Base-by-base conservation (phyloP, 305 asterid genomes). In the Solanum hybrid region DNA sequence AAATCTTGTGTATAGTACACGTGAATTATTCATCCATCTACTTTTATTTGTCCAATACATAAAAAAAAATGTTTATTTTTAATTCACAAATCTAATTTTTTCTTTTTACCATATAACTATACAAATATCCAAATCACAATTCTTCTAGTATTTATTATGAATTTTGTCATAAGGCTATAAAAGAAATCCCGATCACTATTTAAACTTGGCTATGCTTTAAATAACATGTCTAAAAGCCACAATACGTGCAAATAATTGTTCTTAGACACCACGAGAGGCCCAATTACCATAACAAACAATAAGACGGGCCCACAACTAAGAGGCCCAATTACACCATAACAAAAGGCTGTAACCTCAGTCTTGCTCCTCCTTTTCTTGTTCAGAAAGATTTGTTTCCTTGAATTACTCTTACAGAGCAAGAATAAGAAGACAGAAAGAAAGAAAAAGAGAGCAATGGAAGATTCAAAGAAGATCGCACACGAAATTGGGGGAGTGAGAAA, bases 401-500 rank as follows among this genome's bases (percentile, higher is more conserved):
- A 45, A 45, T 9, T 51, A 51, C 31, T 84, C 38, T 19, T 11
- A 31, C 75, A 84, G 75, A 51, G 87, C 87, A 42, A 79, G 66
- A 79, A 72, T 84, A 37, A 87, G 82, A 27, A 38, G 69, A 42
- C 2, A 42, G 56, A 42, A 4, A 78, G 56, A 78, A 75, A 75
- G 26, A 71, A 26, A 29, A 36, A 73, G 81, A 42, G 0, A 34
- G 51, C 17, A 66, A 97, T 97, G 99, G 99, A 95, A 77, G 93
- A 94, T 56, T 77, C 90, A 91, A 97, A 96, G 93, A 91, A 89
- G 81, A 95, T 96, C 56, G 93, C 93, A 15, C 93, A 95, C 85
- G 96, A 93, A 92, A 91, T 91, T 90, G 94, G 94, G 15, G 95
- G 96, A 86, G 94, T 91, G 87, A 89, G 90, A 84, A 94, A 88